Evolutionary conservation across 2,329 filamentous ascomycete species (phyloP).

Genomic region (Fusarium tupiense): DNA sequence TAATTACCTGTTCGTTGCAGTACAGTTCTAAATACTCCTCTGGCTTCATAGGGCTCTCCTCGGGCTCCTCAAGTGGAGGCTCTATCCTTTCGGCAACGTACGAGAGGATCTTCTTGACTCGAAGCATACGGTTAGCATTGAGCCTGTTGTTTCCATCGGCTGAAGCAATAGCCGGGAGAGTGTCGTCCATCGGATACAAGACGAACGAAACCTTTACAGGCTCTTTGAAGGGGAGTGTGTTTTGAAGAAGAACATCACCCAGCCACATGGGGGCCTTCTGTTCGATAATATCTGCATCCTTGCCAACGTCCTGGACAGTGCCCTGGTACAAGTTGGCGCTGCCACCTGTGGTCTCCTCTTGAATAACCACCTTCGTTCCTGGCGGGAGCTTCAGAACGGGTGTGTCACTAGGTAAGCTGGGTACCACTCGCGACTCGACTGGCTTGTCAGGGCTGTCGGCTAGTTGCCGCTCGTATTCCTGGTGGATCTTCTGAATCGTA

Average conservation of each 20-base stretch:
- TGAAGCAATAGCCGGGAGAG: constrained; percentile 76
- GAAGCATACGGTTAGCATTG: constrained; percentile 96
- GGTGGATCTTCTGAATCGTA: constrained; percentile 75
- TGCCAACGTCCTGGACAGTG: constrained; percentile 79
- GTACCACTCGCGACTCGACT: constrained; percentile 72
- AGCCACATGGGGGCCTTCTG: constrained; percentile 91
- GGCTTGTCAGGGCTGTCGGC: constrained; percentile 62
- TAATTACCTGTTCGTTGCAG: constrained; percentile 86
- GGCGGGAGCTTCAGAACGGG: constrained; percentile 78
- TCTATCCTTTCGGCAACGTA: constrained; percentile 96
- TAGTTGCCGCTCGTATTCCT: constrained; percentile 76
- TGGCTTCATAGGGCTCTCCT: constrained; percentile 72
- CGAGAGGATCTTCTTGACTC: constrained; percentile 91
- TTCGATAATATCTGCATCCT: constrained; percentile 85
- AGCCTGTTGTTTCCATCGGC: constrained; percentile 87
- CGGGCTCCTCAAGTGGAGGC: constrained; percentile 67
- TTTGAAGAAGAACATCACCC: constrained; percentile 85
- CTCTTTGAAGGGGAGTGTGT: constrained; percentile 86
- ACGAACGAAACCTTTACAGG: constrained; percentile 96
- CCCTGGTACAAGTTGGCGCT: constrained; percentile 91
- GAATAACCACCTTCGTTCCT: constrained; percentile 73
- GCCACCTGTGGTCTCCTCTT: constrained; percentile 73
- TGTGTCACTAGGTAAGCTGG: constrained; percentile 77
- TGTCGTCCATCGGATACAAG: constrained; percentile 77
- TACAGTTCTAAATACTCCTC: constrained; percentile 96